Percentiles rank a stretch among this genome's conserved stretches.
Conservation (phyloP, 306 rosid genomes). For the Acacia confusa region DNA sequence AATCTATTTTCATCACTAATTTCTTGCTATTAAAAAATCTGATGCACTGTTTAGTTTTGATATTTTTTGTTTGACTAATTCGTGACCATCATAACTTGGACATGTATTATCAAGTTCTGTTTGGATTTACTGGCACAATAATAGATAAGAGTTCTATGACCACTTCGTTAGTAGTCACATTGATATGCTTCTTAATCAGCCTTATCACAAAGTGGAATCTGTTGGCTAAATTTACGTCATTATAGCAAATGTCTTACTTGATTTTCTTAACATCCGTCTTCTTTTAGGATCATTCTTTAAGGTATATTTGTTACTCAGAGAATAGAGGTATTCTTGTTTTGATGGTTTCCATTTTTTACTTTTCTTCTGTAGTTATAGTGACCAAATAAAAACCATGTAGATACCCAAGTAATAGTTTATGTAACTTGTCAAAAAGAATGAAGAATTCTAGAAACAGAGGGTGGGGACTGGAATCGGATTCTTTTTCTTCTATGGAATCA, state of each 20-base stretch:
- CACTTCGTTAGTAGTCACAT: background rate
- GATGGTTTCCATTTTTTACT: background rate
- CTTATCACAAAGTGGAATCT: background rate
- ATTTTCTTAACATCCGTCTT: background rate
- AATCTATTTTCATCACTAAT: background rate
- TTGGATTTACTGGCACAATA: conserved; percentile 4
- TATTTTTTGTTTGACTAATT: background rate
- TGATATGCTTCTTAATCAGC: background rate
- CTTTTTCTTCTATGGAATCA: background rate
- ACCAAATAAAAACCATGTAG: background rate
- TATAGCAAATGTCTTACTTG: background rate
- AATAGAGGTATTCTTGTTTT: background rate
- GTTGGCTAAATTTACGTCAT: background rate
- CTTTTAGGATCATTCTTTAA: background rate
- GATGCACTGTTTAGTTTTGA: background rate
- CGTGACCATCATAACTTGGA: background rate
- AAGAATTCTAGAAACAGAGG: conserved; percentile 5
- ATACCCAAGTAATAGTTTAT: background rate
- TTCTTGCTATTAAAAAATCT: background rate
- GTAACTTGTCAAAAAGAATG: background rate
- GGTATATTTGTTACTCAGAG: background rate
- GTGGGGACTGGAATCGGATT: background rate
- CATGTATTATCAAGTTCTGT: background rate
- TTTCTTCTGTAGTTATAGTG: background rate
- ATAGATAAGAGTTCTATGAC: background rate